A percentile compares a stretch with the other conserved stretches of the same genome.
phyloP scores from a whole-genome alignment of 1,139 yeast species.

The Suhomyces bokatorum region DNA sequence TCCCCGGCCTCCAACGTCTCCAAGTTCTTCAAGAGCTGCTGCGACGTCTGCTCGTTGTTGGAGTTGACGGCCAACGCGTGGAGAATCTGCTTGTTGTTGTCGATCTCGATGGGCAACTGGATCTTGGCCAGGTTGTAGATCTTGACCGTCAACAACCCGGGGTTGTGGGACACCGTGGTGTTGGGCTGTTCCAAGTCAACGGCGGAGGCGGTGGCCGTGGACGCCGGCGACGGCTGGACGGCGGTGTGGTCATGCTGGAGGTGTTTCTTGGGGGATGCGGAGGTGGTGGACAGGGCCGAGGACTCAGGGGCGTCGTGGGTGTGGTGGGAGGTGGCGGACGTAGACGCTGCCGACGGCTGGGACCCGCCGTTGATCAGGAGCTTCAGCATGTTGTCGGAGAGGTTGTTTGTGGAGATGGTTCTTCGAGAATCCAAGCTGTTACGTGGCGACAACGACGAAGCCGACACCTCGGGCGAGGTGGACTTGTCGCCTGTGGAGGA shows the following conservation, averaged over 20 bases:
- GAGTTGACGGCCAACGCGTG: slow-evolving; percentile 53
- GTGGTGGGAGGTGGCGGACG: not conserved
- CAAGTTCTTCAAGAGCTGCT: slow-evolving; percentile 36
- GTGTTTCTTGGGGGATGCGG: slow-evolving; percentile 8
- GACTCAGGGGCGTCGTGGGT: slow-evolving; percentile 6
- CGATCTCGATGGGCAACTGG: slow-evolving; percentile 60
- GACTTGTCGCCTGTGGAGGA: slow-evolving; percentile 23
- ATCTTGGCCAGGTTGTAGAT: slow-evolving; percentile 63
- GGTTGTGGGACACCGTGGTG: slow-evolving; percentile 27
- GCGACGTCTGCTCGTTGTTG: slow-evolving; percentile 39
- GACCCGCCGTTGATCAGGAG: slow-evolving; percentile 22
- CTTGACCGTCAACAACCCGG: slow-evolving; percentile 72
- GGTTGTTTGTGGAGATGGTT: slow-evolving; percentile 26
- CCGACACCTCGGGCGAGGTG: slow-evolving; percentile 17
- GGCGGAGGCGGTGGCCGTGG: slow-evolving; percentile 8
- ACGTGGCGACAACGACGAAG: slow-evolving; percentile 19
- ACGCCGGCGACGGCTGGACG: not conserved
- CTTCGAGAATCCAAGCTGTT: slow-evolving; percentile 31
- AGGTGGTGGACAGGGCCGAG: slow-evolving; percentile 12
- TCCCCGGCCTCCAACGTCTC: slow-evolving; percentile 24
- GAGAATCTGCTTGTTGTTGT: slow-evolving; percentile 52
- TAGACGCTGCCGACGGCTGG: not conserved
- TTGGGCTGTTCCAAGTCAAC: slow-evolving; percentile 11
- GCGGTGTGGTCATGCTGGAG: slow-evolving; percentile 1
- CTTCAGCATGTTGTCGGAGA: slow-evolving; percentile 31